Percentiles rank a stretch among this genome's conserved stretches.
These are phyloP conservation scores for Lasiosphaeria ovina DNA, from an alignment of 495 filamentous ascomycete species.

Conservation along the genomic window DNA sequence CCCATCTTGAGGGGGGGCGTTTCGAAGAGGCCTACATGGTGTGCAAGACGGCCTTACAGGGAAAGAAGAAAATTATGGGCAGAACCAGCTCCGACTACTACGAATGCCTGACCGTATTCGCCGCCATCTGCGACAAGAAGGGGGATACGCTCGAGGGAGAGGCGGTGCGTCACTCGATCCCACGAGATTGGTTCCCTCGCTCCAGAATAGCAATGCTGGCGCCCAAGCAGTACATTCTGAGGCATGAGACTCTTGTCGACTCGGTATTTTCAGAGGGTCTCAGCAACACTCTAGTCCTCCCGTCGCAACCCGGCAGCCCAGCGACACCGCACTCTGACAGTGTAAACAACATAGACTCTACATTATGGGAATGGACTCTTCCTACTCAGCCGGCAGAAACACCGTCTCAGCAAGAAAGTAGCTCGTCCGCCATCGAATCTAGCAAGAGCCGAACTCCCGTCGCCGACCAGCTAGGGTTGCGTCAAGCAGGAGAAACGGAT, in stretches of 20 bases:
- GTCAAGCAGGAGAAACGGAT: not conserved
- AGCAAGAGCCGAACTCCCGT: not conserved
- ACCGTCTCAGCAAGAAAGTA: not conserved
- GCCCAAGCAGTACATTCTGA: slow-evolving; percentile 9
- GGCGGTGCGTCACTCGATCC: slow-evolving; percentile 11
- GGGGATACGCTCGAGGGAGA: slow-evolving; percentile 8
- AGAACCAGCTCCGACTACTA: slow-evolving; percentile 9
- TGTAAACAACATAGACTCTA: not conserved
- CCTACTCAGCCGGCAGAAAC: not conserved
- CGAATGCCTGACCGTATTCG: slow-evolving; percentile 7
- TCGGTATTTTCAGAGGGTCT: not conserved
- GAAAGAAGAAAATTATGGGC: slow-evolving; percentile 8
- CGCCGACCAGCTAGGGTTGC: not conserved
- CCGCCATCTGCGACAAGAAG: slow-evolving; percentile 11
- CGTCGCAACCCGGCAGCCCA: slow-evolving; percentile 9
- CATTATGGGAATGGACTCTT: not conserved
- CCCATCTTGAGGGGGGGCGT: slow-evolving; percentile 6
- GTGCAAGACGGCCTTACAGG: slow-evolving; percentile 10
- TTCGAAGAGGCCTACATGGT: slow-evolving; percentile 8
- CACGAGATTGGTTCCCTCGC: slow-evolving; percentile 11
- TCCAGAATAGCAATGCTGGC: slow-evolving; percentile 3
- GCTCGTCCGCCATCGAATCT: not conserved
- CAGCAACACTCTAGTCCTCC: not conserved
- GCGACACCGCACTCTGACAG: slow-evolving; percentile 2
- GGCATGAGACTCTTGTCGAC: slow-evolving; percentile 7